A percentile compares a stretch with the other conserved stretches of the same genome.
Evolutionary conservation across 1,139 yeast genomes (phyloP).

Genomic region (Geotrichum candidum): DNA sequence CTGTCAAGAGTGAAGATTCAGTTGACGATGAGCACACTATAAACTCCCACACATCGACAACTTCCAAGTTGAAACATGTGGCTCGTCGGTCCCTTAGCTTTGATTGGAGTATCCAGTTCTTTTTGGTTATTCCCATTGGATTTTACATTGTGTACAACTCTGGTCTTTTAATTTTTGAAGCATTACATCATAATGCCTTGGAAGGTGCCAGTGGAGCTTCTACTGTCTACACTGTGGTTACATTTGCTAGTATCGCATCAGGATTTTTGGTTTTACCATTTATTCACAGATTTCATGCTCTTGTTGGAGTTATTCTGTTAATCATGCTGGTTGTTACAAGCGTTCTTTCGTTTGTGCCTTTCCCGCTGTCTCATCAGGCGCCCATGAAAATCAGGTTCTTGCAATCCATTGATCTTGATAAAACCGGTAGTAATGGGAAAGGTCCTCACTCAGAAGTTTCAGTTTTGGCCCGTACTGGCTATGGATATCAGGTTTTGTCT

Average conservation of each 20-base stretch:
- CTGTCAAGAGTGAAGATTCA: slow-evolving; percentile 21
- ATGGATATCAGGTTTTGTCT: slow-evolving; percentile 39
- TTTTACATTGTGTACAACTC: slow-evolving; percentile 47
- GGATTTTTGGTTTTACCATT: slow-evolving; percentile 64
- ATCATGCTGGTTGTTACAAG: slow-evolving; percentile 38
- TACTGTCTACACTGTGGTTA: slow-evolving; percentile 44
- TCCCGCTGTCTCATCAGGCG: slow-evolving; percentile 51
- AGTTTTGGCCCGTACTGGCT: slow-evolving; percentile 50
- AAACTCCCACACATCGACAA: slow-evolving; percentile 10
- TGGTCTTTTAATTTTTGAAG: slow-evolving; percentile 48
- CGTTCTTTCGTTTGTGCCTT: slow-evolving; percentile 36
- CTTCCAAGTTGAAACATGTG: slow-evolving; percentile 23
- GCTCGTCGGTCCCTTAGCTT: slow-evolving; percentile 48
- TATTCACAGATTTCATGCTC: slow-evolving; percentile 57
- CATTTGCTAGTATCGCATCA: slow-evolving; percentile 39
- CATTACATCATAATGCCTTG: slow-evolving; percentile 62
- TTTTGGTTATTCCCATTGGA: slow-evolving; percentile 61
- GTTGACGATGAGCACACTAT: slow-evolving; percentile 6
- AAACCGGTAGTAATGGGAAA: slow-evolving; percentile 20
- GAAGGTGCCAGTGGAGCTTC: slow-evolving; percentile 49
- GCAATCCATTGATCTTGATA: slow-evolving; percentile 48
- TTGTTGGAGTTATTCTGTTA: slow-evolving; percentile 42
- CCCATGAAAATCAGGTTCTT: slow-evolving; percentile 69
- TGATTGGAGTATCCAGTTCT: slow-evolving; percentile 76
- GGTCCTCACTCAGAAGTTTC: slow-evolving; percentile 37